Base-by-base conservation (phyloP, 2,329 filamentous ascomycete genomes). In the Clarireedia hainanense region DNA sequence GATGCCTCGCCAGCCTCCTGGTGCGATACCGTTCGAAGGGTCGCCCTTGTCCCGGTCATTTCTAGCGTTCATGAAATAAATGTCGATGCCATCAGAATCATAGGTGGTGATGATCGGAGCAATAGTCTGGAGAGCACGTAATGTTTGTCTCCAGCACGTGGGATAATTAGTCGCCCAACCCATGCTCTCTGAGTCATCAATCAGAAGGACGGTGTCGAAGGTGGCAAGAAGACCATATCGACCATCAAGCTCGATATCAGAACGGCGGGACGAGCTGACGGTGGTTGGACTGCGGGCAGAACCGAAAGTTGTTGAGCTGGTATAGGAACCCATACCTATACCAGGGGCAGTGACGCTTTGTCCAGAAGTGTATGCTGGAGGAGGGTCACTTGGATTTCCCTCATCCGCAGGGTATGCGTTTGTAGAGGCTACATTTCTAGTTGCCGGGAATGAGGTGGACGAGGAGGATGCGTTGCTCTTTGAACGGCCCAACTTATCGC, bases 141-240 rank as follows among this genome's bases (percentile, higher is more conserved):
- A 73, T 0, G 89, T 88, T 70, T 96, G 88, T 12, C 73, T 70
- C 92, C 92, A 97, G 14, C 43, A n/a, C 23, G 78, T 80, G n/a
- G 47, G 43, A 52, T 37, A 17, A 17, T 4, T 9, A 3, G 5
- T 39, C 14, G 3, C 3, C 37, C 74, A 68, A 15, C 76, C 75
- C 92, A 97, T 97, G 64, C 86, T 91, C 5, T 83, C 82, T n/a
- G 86, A 91, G 74, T 97, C 92, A 68, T 97, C 92, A 67, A 97
- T 89, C 1, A 97, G 73, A 69, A 97, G 91, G 55, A 92, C 73
- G 34, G 91, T 96, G 72, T 97, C 90, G 68, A 96, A 96, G 15
- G 77, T 77, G 43, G 73, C 70, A 5, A 97, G 82, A 68, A 95
- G 95, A 2, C 83, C 79, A 68, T 89, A 94, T 2, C 14, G 77